phyloP scores from a whole-genome alignment of 129 eudicot species.

The Tanacetum coccineum region DNA sequence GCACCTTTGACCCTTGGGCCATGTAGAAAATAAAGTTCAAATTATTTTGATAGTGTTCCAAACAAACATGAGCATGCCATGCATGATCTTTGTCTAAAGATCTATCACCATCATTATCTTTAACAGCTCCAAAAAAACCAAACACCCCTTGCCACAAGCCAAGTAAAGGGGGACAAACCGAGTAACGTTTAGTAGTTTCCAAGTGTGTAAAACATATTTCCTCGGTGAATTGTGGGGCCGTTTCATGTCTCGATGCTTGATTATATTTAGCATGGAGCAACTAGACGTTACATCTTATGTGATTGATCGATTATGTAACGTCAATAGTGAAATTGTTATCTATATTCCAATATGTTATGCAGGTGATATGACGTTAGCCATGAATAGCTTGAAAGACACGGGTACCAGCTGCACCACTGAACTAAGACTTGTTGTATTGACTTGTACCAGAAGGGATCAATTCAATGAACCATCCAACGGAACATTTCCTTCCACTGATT shows the following conservation, averaged over 20 bases:
- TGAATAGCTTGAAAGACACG: constrained; percentile 22
- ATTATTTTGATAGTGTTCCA: constrained; percentile 22
- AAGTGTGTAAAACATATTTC: not conserved
- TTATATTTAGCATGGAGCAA: constrained; percentile 13
- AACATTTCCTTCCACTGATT: too few relatives aligned
- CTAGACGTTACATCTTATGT: constrained; percentile 9
- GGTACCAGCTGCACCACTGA: not conserved
- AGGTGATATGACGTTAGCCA: not conserved
- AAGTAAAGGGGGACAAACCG: not conserved
- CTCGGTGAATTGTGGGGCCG: not conserved
- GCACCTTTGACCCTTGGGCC: constrained; percentile 24
- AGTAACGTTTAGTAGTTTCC: not conserved
- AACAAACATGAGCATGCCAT: constrained; percentile 26
- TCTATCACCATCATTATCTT: constrained; percentile 29
- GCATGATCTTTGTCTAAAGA: constrained; percentile 28
- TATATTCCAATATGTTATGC: not conserved
- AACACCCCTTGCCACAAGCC: constrained; percentile 13
- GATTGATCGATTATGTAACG: constrained; percentile 10
- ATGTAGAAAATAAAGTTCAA: constrained; percentile 4
- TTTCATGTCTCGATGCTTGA: not conserved
- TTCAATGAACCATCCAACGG: too few relatives aligned
- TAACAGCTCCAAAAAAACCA: not conserved
- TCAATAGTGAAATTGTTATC: not conserved
- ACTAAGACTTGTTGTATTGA: too few relatives aligned
- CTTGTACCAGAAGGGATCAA: too few relatives aligned